phyloP scores from a whole-genome alignment of 2,329 filamentous ascomycete species.

The Apiospora koreana region DNA sequence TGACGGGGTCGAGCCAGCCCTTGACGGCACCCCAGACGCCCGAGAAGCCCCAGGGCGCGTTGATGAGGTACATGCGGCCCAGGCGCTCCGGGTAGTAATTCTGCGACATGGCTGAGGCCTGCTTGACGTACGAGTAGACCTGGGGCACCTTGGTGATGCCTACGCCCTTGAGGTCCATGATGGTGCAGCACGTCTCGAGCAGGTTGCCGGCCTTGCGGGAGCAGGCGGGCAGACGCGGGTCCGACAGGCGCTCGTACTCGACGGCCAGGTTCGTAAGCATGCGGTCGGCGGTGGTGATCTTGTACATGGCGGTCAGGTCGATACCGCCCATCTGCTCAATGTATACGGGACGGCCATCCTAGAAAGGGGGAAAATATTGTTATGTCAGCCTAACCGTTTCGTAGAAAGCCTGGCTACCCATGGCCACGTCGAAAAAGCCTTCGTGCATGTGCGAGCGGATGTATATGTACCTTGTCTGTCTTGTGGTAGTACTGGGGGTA shows the following conservation, averaged over 20 bases:
- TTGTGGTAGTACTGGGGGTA: slow-evolving; percentile 99
- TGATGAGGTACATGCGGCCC: slow-evolving; percentile 96
- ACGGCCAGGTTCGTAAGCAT: slow-evolving; percentile 96
- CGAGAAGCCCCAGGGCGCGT: slow-evolving; percentile 94
- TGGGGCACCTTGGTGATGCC: slow-evolving; percentile 77
- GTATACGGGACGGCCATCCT: slow-evolving; percentile 97
- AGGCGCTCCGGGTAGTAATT: slow-evolving; percentile 99
- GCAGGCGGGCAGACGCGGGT: slow-evolving; percentile 91
- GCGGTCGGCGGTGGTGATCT: slow-evolving; percentile 88
- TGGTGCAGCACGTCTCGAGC: slow-evolving; percentile 96
- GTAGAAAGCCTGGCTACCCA: slow-evolving; percentile 7
- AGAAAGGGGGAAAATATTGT: slow-evolving; percentile 7
- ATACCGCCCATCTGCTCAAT: slow-evolving; percentile 96
- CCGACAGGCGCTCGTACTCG: slow-evolving; percentile 95
- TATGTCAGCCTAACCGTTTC: background rate
- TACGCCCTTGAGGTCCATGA: slow-evolving; percentile 97
- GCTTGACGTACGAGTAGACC: slow-evolving; percentile 85
- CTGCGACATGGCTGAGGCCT: slow-evolving; percentile 87
- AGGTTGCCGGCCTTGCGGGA: slow-evolving; percentile 87
- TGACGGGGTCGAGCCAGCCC: slow-evolving; percentile 94
- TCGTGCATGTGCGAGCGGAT: background rate
- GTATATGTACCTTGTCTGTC: slow-evolving; percentile 68
- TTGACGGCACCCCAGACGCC: slow-evolving; percentile 84
- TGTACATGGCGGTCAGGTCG: slow-evolving; percentile 85
- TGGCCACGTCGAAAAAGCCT: background rate